Percentiles rank a stretch among this genome's conserved stretches.
phyloP scores from a whole-genome alignment of 306 rosid species.

The Macrotyloma uniflorum region DNA sequence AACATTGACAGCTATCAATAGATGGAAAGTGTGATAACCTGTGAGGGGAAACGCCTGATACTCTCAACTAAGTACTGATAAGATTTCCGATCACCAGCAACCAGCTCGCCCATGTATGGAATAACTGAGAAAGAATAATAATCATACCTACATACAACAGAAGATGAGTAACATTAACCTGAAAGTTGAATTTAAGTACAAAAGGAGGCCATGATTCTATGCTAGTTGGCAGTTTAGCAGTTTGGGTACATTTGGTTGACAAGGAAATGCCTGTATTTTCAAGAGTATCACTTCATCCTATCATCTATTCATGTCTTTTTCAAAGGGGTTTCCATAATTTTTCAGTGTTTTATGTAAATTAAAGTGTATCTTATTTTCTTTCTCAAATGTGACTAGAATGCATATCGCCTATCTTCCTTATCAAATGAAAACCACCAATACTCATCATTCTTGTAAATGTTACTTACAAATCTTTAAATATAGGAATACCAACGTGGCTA shows the following conservation, averaged over 20 bases:
- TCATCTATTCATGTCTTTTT: constrained; percentile 8
- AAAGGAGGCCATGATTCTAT: constrained; percentile 24
- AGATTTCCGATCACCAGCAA: constrained; percentile 83
- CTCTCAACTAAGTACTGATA: constrained; percentile 98
- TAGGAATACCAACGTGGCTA: constrained; percentile 82
- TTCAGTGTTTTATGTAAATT: not conserved
- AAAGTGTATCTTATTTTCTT: constrained; percentile 14
- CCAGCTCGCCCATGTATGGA: constrained; percentile 79
- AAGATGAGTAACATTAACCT: constrained; percentile 37
- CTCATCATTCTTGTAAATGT: constrained; percentile 20
- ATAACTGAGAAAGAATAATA: constrained; percentile 74
- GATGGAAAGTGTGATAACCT: constrained; percentile 56
- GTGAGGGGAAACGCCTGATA: constrained; percentile 83
- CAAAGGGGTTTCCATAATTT: not conserved
- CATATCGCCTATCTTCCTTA: constrained; percentile 8
- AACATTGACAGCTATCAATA: constrained; percentile 21
- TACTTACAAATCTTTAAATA: constrained; percentile 88
- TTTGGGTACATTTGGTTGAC: constrained; percentile 12
- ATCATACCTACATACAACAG: constrained; percentile 74
- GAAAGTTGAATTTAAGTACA: constrained; percentile 19
- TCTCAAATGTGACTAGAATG: constrained; percentile 28
- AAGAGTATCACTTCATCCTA: not conserved
- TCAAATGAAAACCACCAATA: constrained; percentile 23
- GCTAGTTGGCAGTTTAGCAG: constrained; percentile 1
- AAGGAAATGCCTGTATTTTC: constrained; percentile 24